A percentile compares a stretch with the other conserved stretches of the same genome.
Evolutionary conservation across 2,329 filamentous ascomycete genomes (phyloP).

Genomic region (Elsinoe perseae): DNA sequence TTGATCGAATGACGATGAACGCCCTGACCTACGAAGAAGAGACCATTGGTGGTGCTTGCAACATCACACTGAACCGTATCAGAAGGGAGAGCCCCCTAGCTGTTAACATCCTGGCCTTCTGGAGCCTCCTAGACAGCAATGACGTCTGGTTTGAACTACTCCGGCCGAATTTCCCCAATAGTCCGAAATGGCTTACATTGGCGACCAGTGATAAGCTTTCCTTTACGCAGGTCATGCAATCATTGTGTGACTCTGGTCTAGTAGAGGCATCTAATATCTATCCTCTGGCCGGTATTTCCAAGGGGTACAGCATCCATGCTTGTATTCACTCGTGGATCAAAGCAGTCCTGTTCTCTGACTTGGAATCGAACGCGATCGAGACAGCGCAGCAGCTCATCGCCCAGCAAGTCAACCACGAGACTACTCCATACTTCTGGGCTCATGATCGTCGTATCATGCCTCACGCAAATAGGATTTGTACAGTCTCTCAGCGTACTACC

Average conservation of each 20-base stretch:
- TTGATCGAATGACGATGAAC: neutral
- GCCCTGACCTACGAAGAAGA: slow-evolving; percentile 13
- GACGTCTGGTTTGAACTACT: slow-evolving; percentile 27
- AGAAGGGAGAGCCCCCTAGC: slow-evolving; percentile 21
- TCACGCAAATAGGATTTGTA: neutral
- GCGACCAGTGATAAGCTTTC: neutral
- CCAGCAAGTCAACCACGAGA: neutral
- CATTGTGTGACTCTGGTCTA: neutral
- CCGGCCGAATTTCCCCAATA: neutral
- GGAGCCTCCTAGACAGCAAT: slow-evolving; percentile 25
- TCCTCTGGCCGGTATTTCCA: neutral
- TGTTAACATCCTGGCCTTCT: slow-evolving; percentile 26
- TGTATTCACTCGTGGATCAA: neutral
- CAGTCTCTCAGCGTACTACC: neutral
- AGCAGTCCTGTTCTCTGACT: neutral
- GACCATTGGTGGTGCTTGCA: slow-evolving; percentile 29
- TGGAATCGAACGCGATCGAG: neutral
- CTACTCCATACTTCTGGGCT: neutral
- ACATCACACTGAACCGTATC: slow-evolving; percentile 28
- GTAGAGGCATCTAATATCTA: neutral
- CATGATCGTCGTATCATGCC: neutral
- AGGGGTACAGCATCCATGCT: neutral
- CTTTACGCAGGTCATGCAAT: neutral
- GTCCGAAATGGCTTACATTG: neutral
- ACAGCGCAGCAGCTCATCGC: neutral